Evolutionary conservation across 116 monocot genomes (phyloP), one percentile per base, ranked within the genome.

Genomic region (Dioscorea cayenensis): DNA sequence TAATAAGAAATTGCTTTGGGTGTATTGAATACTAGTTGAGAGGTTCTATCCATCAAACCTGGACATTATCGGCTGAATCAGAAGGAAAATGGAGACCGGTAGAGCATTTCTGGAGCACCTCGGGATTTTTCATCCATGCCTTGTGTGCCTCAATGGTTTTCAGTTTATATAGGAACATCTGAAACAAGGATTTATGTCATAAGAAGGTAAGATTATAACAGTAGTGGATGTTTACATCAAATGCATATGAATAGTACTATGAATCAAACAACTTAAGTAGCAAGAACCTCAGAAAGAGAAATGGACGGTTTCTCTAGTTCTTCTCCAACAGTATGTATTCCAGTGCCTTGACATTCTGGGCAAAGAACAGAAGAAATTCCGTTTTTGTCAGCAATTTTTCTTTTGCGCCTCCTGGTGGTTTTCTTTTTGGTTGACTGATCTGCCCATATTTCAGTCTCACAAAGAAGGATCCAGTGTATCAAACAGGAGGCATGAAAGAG

Each of bases 281-380:
- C 14, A 38, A 20, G 4, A 66, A 96, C 96, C 96, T 92, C 78
- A 6, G 83, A 73, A 21, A 88, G 81, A 43, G 84, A 68, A 36
- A 92, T 74, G 25, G 65, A 75, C 49, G 84, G 86, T 63, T 81
- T 80, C 69, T 96, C 92, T 37, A 90, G 65, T 71, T 83, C 80
- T 29, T 86, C 80, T 51, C 79, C 86, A 25, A 77, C 55, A 2
- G 86, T 70, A 68, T 65, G 48, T 9, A 77, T 66, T 60, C 96
- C 96, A 38, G 86, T 90, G 23, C 96, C 96, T 51, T 90, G 90
- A 55, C 96, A 96, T 74, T 88, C 90, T 28, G 92, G 90, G 36
- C 96, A 96, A 27, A 96, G 74, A 27, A 92, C 52, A 55, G 90
- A 85, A 66, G 84, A 68, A 14, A 94, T 75, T 22, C 29, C 63